Base-by-base conservation (phyloP, 495 filamentous ascomycete species). In the Penicillium riverlandense region DNA sequence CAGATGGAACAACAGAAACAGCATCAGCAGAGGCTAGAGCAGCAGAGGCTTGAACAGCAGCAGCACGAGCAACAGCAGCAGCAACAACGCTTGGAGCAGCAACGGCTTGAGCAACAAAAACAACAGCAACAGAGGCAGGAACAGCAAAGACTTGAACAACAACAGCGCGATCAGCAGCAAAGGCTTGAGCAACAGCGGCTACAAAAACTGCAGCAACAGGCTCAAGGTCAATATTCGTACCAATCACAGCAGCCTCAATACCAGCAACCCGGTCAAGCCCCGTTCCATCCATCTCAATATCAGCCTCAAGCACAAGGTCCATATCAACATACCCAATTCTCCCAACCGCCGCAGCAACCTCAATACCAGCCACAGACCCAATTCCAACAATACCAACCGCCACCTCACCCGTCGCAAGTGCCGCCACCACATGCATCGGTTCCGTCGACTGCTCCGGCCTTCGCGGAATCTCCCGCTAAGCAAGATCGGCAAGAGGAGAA, bases 301-400 rank as follows among this genome's bases (percentile, higher is more conserved):
- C 57, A 58, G 30, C 54, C 43, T 22, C 50, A 49, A 37, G 29
- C 44, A 28, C 29, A 47, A 16, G 38, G 22, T 31, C 14, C 39
- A 13, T 42, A 36, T n/a, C 51, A 53, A 27, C 40, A 38, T 8
- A 36, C 30, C 10, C 52, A 50, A 11, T 50, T 46, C 16, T n/a
- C 42, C 8, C 50, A 53, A 27, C 10, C 41, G 8, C 13, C 38
- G 8, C 50, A 48, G 13, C 45, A 50, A 15, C 15, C 51, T 34
- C 51, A 50, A 37, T 54, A 44, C 30, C 47, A 48, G 29, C 11
- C 35, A 1, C 50, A 49, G n/a, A 47, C 46, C 29, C 52, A 54
- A 27, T 54, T 54, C 44, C 52, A 54, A 29, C 57, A 58, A 32
- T 61, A 57, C 16, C 54, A 60, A 15, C 56, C 56, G 8, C 39